Percentiles rank a stretch among this genome's conserved stretches.
phyloP scores from a whole-genome alignment of 768 basidiomycete species.

The Leccinum variicolor region DNA sequence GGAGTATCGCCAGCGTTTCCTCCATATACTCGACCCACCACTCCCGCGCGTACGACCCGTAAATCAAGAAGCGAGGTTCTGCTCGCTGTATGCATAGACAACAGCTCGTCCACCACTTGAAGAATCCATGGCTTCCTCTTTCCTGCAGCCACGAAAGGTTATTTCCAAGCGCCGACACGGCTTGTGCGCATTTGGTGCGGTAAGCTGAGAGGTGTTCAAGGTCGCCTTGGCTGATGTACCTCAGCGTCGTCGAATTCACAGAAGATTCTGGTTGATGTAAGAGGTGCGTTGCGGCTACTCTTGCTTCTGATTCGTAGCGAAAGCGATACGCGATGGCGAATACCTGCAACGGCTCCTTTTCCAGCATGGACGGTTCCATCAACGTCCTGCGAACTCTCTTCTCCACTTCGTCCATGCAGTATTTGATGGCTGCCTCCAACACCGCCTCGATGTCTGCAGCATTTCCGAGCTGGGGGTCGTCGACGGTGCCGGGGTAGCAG shows the following conservation, averaged over 20 bases:
- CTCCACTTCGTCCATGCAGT: conserved; percentile 29
- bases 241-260: neutral
- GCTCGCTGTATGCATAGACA: conserved; percentile 22
- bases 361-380: conserved; percentile 26
- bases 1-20: conserved; percentile 15
- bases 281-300: conserved; percentile 26
- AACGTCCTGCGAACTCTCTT: conserved; percentile 22
- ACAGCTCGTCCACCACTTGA: conserved; percentile 29
- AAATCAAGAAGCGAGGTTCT: conserved; percentile 23
- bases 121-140: conserved; percentile 21
- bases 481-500: conserved; percentile 33
- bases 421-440: conserved; percentile 30
- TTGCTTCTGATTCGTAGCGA: conserved; percentile 29
- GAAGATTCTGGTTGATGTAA: conserved; percentile 18
- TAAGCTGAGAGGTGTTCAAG: conserved; percentile 16
- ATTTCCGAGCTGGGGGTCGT: conserved; percentile 17
- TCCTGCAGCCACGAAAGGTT: conserved; percentile 23
- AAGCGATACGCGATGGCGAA: conserved; percentile 36
- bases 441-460: conserved; percentile 20
- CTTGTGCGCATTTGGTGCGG: conserved; percentile 19
- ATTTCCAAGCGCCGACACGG: conserved; percentile 16
- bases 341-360: conserved; percentile 26
- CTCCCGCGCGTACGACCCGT: conserved; percentile 25
- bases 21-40: conserved; percentile 35
- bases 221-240: conserved; percentile 8